Percentiles rank a stretch among this genome's conserved stretches.
phyloP scores from a whole-genome alignment of 768 basidiomycete genomes.

The Tulasnella sp. region DNA sequence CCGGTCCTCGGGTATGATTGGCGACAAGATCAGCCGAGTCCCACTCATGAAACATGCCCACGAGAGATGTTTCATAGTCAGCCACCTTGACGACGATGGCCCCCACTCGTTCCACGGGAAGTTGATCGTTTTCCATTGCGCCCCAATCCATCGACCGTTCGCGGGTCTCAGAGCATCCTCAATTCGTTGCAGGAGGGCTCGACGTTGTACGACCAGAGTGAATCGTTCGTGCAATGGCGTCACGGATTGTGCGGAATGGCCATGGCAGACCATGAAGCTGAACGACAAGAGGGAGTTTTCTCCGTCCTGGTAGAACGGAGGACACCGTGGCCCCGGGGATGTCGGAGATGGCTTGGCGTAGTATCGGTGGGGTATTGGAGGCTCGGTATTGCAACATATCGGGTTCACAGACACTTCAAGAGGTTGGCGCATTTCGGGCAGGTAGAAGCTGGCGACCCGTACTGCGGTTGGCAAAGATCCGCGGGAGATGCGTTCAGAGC shows the following conservation, averaged over 20 bases:
- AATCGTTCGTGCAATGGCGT: conserved; percentile 20
- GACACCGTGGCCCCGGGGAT: not conserved
- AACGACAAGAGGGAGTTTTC: conserved; percentile 11
- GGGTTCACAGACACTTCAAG: conserved; percentile 22
- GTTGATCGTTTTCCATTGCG: conserved; percentile 4
- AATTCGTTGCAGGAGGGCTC: conserved; percentile 6
- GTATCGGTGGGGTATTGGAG: not conserved
- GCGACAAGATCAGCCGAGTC: conserved; percentile 18
- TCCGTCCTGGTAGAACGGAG: conserved; percentile 14
- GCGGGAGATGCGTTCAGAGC: conserved; percentile 17
- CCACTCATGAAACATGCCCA: conserved; percentile 24
- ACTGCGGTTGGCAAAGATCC: conserved; percentile 16
- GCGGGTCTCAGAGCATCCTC: not conserved
- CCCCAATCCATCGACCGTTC: conserved; percentile 12
- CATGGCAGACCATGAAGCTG: conserved; percentile 24
- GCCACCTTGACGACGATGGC: conserved; percentile 7
- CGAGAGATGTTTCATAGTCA: conserved; percentile 14
- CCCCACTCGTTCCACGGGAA: conserved; percentile 21
- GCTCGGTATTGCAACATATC: conserved; percentile 21
- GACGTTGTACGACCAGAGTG: conserved; percentile 21
- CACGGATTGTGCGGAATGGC: not conserved
- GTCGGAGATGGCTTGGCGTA: not conserved
- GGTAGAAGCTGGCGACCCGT: conserved; percentile 19
- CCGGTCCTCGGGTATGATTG: conserved; percentile 2
- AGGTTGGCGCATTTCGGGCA: conserved; percentile 15